phyloP scores from a whole-genome alignment of 176 grass and related monocot species.

The Tillandsia fasciculata region DNA sequence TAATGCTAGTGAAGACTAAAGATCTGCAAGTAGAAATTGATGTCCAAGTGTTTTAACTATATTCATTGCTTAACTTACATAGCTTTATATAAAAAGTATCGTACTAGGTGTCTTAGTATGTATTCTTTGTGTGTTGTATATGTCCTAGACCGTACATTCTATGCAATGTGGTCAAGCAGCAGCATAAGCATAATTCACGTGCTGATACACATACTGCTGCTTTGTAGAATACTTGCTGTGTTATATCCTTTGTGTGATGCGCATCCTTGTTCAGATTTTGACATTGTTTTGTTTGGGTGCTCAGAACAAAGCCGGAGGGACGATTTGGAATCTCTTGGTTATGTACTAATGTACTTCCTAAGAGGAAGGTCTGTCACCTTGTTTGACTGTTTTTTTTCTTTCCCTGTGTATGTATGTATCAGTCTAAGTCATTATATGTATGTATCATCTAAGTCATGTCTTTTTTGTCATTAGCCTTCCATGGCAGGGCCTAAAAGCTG shows the following conservation, averaged over 20 bases:
- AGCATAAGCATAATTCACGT: no score
- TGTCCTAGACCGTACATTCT: background rate
- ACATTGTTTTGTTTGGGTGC: slow-evolving; percentile 5
- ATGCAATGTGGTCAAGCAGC: no score
- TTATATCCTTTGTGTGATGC: slow-evolving; percentile 1
- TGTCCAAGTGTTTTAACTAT: no score
- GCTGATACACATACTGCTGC: no score
- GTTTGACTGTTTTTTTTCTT: slow-evolving; percentile 7
- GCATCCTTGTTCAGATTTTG: background rate
- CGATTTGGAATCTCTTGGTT: slow-evolving; percentile 98
- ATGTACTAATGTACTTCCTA: slow-evolving; percentile 96
- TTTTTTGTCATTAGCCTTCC: slow-evolving; percentile 53
- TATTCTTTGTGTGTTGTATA: background rate
- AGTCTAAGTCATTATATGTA: no score
- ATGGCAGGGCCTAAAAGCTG: slow-evolving; percentile 99
- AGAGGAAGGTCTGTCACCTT: slow-evolving; percentile 71
- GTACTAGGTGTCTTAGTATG: no score
- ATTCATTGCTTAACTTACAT: no score
- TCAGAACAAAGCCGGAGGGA: slow-evolving; percentile 98
- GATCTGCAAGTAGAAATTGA: no score
- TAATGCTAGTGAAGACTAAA: no score
- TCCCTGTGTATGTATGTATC: background rate
- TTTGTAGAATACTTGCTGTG: background rate
- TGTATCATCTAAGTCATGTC: slow-evolving; percentile 13
- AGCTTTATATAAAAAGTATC: no score